Evolutionary conservation across 495 filamentous ascomycete genomes (phyloP), one percentile per base, ranked within the genome.

Genomic region (Annulohypoxylon bovei): DNA sequence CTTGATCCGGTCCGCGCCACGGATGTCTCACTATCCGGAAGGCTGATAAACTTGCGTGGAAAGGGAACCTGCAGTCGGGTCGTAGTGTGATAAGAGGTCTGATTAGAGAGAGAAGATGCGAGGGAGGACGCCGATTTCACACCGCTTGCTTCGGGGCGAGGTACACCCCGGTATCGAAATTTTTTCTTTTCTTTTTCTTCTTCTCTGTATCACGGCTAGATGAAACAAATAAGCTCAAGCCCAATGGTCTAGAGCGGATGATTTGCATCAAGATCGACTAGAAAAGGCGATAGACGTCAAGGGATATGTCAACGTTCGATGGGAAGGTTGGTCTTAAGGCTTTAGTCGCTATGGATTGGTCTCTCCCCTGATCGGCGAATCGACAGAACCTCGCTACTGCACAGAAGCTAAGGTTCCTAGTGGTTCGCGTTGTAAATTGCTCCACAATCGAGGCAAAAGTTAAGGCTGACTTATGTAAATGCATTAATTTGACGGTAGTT

Each of bases 41-140:
- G 68, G 63, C 56, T 60, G 37, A 54, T 32, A 49, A 23, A 16
- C n/a, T 28, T 63, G 55, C 25, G 55, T 55, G 32, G 57, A 40
- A 67, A 72, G 69, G 69, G 69, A 67, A 39, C 64, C 69, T 72
- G 69, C 69, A 72, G 68, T 59, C 54, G 64, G 53, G 58, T 33
- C 40, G 64, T 20, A 57, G 40, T 67, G 64, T 67, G 69, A 72
- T 49, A 28, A 50, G 42, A 33, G 18, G 59, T 47, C 58, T 67
- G 69, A 72, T 64, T 59, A 67, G 69, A 71, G 62, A 53, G 52
- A 6, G 12, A 30, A 58, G 59, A 68, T 72, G 69, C 69, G 64
- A 72, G 64, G 69, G 59, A 60, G 35, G 37, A 72, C 39, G 59
- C 59, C 69, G 30, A 63, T 60, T 72, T 67, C 64, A 72, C 69